phyloP scores from a whole-genome alignment of 2,329 filamentous ascomycete genomes.

The Neonectria magnoliae region DNA sequence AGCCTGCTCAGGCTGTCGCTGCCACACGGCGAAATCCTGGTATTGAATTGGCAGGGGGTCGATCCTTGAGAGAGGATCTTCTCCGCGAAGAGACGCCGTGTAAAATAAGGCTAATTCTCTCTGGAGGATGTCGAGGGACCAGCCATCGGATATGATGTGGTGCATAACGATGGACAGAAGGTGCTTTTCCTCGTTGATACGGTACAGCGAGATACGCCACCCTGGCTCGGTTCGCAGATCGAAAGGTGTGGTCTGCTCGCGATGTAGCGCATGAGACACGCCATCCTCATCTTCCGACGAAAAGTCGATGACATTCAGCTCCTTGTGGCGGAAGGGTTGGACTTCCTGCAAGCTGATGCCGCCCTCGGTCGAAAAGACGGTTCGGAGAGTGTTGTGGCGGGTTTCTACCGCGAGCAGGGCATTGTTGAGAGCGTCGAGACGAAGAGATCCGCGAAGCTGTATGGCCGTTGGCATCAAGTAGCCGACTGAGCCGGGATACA shows the following conservation, averaged over 20 bases:
- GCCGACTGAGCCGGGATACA: constrained; percentile 25
- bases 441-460: constrained; percentile 22
- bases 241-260: constrained; percentile 24
- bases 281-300: neutral
- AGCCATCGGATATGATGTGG: constrained; percentile 37
- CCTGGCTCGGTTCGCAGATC: constrained; percentile 20
- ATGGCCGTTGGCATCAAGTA: constrained; percentile 28
- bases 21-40: neutral
- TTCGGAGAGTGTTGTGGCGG: constrained; percentile 34
- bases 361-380: constrained; percentile 21
- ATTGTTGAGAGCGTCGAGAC: constrained; percentile 12
- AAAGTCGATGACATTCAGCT: constrained; percentile 7
- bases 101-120: constrained; percentile 16
- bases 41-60: neutral
- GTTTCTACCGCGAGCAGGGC: constrained; percentile 27
- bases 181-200: constrained; percentile 12
- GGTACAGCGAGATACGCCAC: constrained; percentile 23
- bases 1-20: neutral
- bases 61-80: neutral
- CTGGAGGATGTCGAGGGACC: constrained; percentile 22
- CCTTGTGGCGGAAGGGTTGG: neutral
- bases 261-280: neutral
- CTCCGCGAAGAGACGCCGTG: constrained; percentile 13
- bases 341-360: constrained; percentile 20
- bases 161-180: constrained; percentile 32